Evolutionary conservation across 176 grass and related monocot species (phyloP).

Genomic region (Phoenix dactylifera): DNA sequence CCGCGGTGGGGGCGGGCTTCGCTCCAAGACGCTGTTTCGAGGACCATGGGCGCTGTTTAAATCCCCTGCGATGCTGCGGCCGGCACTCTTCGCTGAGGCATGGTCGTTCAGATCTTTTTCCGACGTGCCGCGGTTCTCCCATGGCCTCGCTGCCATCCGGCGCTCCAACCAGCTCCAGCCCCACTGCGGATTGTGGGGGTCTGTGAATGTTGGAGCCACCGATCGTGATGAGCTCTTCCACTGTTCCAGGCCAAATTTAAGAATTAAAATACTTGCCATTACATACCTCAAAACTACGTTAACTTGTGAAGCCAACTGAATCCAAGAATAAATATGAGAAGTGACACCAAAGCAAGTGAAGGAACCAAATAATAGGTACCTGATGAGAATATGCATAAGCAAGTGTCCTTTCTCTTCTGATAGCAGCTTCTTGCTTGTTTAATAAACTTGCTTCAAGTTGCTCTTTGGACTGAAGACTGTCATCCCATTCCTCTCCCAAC

Average conservation of each 20-base stretch:
- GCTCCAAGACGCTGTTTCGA: conserved; percentile 10
- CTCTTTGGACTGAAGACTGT: conserved; percentile 61
- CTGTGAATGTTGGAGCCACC: conserved; percentile 37
- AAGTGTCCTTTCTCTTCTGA: conserved; percentile 52
- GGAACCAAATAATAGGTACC: conserved; percentile 17
- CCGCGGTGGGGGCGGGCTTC: conserved; percentile 13
- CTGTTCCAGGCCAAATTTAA: conserved; percentile 23
- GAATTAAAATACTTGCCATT: background rate
- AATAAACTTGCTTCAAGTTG: conserved; percentile 38
- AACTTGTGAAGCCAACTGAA: too few relatives aligned
- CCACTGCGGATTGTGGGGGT: conserved; percentile 69
- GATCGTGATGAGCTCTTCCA: conserved; percentile 54
- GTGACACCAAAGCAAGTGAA: background rate
- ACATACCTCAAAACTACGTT: background rate
- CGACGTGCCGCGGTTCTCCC: conserved; percentile 35
- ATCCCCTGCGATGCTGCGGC: background rate
- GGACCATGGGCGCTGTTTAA: background rate
- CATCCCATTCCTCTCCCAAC: conserved; percentile 61
- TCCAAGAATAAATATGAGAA: too few relatives aligned
- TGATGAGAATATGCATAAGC: conserved; percentile 80
- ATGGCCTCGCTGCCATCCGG: conserved; percentile 58
- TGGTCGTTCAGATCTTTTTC: conserved; percentile 13
- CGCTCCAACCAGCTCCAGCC: conserved; percentile 84
- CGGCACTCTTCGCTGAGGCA: conserved; percentile 8
- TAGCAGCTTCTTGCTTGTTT: conserved; percentile 56